These are phyloP conservation scores for Leucoagaricus sp. DNA, from an alignment of 1,284 basidiomycete species.

Conservation along the genomic window DNA sequence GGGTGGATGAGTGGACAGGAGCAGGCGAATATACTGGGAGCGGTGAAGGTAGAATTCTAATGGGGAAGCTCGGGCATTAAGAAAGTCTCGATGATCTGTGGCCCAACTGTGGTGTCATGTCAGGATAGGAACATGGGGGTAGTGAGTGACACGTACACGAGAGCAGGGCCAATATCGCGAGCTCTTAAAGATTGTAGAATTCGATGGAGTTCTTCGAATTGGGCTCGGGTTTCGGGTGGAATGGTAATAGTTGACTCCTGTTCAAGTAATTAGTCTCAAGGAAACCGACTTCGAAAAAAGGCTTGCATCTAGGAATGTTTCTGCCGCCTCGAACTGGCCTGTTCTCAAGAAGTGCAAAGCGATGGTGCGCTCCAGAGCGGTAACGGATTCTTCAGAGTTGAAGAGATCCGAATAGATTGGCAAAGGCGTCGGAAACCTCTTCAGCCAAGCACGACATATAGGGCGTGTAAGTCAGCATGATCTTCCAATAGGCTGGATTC, in stretches of 20 bases:
- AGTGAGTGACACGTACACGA: conserved; percentile 53
- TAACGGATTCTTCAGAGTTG: conserved; percentile 54
- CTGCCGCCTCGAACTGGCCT: conserved; percentile 75
- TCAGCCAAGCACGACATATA: conserved; percentile 14
- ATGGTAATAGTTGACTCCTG: conserved; percentile 76
- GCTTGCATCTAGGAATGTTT: conserved; percentile 70
- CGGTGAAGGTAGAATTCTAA: conserved; percentile 88
- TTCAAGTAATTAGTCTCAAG: conserved; percentile 3
- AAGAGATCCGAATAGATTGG: conserved; percentile 76
- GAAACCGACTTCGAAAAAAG: not conserved
- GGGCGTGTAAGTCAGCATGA: no score
- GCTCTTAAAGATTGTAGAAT: conserved; percentile 71
- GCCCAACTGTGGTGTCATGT: conserved; percentile 64
- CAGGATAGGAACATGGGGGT: conserved; percentile 14
- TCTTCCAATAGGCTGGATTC: no score
- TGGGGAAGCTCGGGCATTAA: conserved; percentile 69
- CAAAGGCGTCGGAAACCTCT: conserved; percentile 73
- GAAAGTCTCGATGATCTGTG: conserved; percentile 62
- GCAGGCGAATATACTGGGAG: conserved; percentile 78
- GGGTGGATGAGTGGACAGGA: conserved; percentile 59
- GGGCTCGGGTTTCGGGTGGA: conserved; percentile 51
- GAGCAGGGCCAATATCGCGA: conserved; percentile 72
- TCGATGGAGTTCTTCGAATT: conserved; percentile 73
- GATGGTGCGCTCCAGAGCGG: conserved; percentile 73
- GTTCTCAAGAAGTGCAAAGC: conserved; percentile 79